Evolutionary conservation across 805 yeast species (phyloP).

Genomic region (Teunomyces barrocoloradensis): DNA sequence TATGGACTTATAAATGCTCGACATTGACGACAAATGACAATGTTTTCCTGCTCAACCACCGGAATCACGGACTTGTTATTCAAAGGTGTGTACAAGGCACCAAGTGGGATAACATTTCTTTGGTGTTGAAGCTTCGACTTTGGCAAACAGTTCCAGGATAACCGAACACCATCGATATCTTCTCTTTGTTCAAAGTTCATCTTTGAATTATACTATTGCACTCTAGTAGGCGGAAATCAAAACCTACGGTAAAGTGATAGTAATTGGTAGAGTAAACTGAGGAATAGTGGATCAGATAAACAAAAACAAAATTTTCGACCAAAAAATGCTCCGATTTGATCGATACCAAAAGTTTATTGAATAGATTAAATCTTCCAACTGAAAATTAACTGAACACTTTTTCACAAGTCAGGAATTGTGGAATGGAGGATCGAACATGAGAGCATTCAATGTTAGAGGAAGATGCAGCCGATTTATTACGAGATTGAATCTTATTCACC

Average conservation of each 20-base stretch:
- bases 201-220: background rate
- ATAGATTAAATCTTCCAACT: background rate
- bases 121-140: constrained; percentile 51
- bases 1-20: constrained; percentile 54
- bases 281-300: background rate
- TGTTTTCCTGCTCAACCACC: constrained; percentile 38
- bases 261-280: background rate
- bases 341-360: background rate
- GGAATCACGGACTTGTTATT: constrained; percentile 43
- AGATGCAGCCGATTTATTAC: background rate
- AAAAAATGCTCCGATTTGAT: background rate
- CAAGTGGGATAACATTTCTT: constrained; percentile 53
- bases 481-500: background rate
- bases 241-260: background rate
- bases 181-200: constrained; percentile 57
- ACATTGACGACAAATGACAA: constrained; percentile 52
- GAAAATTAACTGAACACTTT: background rate
- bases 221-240: background rate
- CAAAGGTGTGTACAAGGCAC: constrained; percentile 59
- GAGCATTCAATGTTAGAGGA: background rate
- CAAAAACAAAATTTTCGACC: background rate
- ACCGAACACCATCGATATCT: constrained; percentile 70
- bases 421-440: background rate
- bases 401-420: background rate
- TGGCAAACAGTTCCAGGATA: constrained; percentile 70